Percentiles rank a stretch among this genome's conserved stretches.
Conservation (phyloP, 148 eudicot species). For the Spergularia bocconei region DNA sequence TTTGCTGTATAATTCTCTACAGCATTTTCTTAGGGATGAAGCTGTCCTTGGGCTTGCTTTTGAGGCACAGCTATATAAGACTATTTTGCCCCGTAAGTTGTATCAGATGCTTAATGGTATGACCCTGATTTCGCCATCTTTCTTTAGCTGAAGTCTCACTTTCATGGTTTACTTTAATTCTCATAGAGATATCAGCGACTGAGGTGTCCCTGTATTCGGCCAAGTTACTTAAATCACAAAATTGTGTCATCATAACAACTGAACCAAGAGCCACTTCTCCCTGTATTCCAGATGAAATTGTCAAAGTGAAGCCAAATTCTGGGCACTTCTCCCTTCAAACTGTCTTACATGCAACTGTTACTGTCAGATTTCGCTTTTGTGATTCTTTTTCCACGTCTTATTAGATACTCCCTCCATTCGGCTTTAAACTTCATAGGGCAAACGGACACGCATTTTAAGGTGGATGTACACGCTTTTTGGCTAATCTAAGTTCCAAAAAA, state of each 20-base stretch:
- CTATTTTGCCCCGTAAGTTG: constrained; percentile 64
- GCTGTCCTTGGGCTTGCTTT: constrained; percentile 71
- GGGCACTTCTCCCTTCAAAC: constrained; percentile 39
- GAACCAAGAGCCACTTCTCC: constrained; percentile 59
- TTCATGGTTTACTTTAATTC: background rate
- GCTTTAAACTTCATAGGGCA: too few species aligned
- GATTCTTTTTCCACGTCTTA: background rate
- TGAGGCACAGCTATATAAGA: constrained; percentile 73
- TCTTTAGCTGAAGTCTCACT: too few species aligned
- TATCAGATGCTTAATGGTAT: background rate
- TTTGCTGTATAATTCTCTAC: constrained; percentile 1
- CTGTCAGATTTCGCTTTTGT: background rate
- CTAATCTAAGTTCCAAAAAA: too few species aligned
- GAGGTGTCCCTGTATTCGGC: constrained; percentile 60
- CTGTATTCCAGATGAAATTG: constrained; percentile 70
- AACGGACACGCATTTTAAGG: too few species aligned
- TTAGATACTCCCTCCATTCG: too few species aligned
- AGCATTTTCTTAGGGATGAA: constrained; percentile 74
- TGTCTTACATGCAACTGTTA: background rate
- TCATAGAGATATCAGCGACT: constrained; percentile 44
- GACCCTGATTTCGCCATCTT: too few species aligned
- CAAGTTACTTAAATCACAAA: constrained; percentile 45
- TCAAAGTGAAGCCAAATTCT: constrained; percentile 47
- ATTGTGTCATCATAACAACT: constrained; percentile 54
- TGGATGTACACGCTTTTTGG: too few species aligned